Base-by-base conservation (phyloP, 2,329 filamentous ascomycete species). In the Aspergillus aculeatus region DNA sequence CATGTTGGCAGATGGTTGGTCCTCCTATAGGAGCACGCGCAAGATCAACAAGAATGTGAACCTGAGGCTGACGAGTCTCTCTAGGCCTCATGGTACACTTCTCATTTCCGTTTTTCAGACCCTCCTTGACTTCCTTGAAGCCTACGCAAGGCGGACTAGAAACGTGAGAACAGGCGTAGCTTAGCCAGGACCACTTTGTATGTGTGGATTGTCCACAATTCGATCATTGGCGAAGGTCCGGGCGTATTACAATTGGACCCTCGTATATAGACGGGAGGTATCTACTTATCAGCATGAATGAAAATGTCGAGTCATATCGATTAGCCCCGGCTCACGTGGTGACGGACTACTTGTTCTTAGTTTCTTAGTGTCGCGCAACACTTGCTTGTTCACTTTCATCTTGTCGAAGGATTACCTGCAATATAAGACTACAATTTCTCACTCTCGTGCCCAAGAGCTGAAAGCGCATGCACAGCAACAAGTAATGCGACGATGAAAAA, bases 121-220 rank as follows among this genome's bases (percentile, higher is more conserved):
- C 82, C 83, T 79, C 77, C 72, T 69, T 72, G 68, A 60, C 62
- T 68, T 76, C 32, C 32, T 75, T 73, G 64, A 71, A 83, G 81
- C 73, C 73, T 74, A 81, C 75, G 79, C 77, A 76, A 75, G 76
- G 75, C 77, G 79, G 82, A 84, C 82, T 84, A 84, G 82, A 80
- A 81, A 81, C 78, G 78, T 68, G 81, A 81, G 77, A 75, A 84
- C 80, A 84, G 73, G 21, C 26, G 41, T 53, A 44, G 24, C 11
- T 7, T 58, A 14, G 29, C 16, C 14, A 44, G 16, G 38, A 2
- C 14, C 14, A 29, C 26, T 29, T 29, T 29, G 6, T 29, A 29
- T 29, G 26, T 29, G 32, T 35, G 32, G 14, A 16, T 12, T 35
- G 32, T 35, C 11, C 32, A 35, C 32, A 35, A 16, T 12, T 16